These are phyloP conservation scores for Biscogniauxia sp. DNA, from an alignment of 2,329 filamentous ascomycete species.

Conservation along the genomic window DNA sequence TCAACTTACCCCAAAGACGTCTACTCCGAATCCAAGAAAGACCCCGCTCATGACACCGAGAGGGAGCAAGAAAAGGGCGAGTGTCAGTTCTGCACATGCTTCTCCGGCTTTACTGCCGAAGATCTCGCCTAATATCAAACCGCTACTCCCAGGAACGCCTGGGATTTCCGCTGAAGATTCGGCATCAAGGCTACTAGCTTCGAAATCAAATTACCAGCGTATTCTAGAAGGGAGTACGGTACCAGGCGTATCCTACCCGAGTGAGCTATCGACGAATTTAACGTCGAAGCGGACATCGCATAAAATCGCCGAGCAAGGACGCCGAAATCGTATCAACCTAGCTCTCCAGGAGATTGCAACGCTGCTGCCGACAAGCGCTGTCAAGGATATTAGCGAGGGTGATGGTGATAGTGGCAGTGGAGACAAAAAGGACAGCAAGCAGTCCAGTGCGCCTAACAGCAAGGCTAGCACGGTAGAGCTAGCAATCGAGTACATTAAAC, in stretches of 20 bases:
- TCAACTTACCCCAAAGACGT: slow-evolving; percentile 54
- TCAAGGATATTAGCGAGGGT: slow-evolving; percentile 43
- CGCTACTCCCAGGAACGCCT: slow-evolving; percentile 66
- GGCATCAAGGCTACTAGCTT: slow-evolving; percentile 74
- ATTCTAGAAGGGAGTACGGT: slow-evolving; percentile 91
- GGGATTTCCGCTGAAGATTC: slow-evolving; percentile 57
- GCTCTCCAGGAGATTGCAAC: slow-evolving; percentile 89
- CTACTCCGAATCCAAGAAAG: slow-evolving; percentile 44
- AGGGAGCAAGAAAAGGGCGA: slow-evolving; percentile 66
- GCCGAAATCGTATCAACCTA: slow-evolving; percentile 91
- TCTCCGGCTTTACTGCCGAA: slow-evolving; percentile 84
- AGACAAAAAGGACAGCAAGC: slow-evolving; percentile 42
- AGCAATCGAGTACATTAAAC: slow-evolving; percentile 92
- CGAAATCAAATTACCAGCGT: slow-evolving; percentile 97
- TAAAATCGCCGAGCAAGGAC: slow-evolving; percentile 95
- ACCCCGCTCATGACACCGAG: slow-evolving; percentile 57
- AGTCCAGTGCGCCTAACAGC: slow-evolving; percentile 64
- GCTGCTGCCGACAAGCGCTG: slow-evolving; percentile 65
- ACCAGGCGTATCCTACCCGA: slow-evolving; percentile 86
- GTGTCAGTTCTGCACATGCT: slow-evolving; percentile 69
- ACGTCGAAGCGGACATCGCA: slow-evolving; percentile 97
- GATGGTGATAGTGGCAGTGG: slow-evolving; percentile 42
- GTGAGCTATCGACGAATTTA: slow-evolving; percentile 85
- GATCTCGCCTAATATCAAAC: slow-evolving; percentile 94
- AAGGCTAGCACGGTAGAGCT: slow-evolving; percentile 98